Evolutionary conservation across 78 protist species (phyloP), one percentile per base, ranked within the genome.

Genomic region (Dictyostelium purpureum): DNA sequence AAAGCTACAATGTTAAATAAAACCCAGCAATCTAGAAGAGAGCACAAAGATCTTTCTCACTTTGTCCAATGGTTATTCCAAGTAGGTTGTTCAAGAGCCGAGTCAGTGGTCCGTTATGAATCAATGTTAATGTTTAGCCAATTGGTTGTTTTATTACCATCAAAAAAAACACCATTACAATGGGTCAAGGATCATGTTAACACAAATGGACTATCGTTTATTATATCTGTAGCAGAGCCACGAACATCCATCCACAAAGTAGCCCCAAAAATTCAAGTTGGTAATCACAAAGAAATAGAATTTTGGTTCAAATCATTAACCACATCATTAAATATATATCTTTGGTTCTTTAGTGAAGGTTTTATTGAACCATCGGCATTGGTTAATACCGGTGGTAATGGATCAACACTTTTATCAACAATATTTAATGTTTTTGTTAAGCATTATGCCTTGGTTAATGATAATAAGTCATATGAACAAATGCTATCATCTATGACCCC

Each of bases 61-160:
- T 92, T 92, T 42, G 90, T 82, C 9, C 10, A 12, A 3, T 92
- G 89, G 91, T 12, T 92, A 51, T 69, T 92, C 26, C 24, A 49
- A 28, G 67, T 63, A 31, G 40, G 79, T 26, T 56, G 56, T 40
- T 43, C 66, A 12, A 77, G 94, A 42, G 18, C 28, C 1, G 94
- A 90, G 18, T 11, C 35, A 33, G 45, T 70, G 18, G 82, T 47
- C 6, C n/a, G 94, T 28, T 59, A 49, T n/a, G 69, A 35, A 19
- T 26, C 87, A 18, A 90, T 90, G 65, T 10, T 51, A 31, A 16
- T 76, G 43, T 90, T 90, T 31, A 2, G 19, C 0, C 76, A 66
- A 31, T 26, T 90, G 65, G 88, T 81, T n/a, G 43, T 33, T 11
- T 10, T 51, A 11, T 31, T 90, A 26, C 89, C 94, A 18, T 52